Base-by-base conservation (phyloP, 805 yeast genomes). In the Barnettozyma botsteinii region DNA sequence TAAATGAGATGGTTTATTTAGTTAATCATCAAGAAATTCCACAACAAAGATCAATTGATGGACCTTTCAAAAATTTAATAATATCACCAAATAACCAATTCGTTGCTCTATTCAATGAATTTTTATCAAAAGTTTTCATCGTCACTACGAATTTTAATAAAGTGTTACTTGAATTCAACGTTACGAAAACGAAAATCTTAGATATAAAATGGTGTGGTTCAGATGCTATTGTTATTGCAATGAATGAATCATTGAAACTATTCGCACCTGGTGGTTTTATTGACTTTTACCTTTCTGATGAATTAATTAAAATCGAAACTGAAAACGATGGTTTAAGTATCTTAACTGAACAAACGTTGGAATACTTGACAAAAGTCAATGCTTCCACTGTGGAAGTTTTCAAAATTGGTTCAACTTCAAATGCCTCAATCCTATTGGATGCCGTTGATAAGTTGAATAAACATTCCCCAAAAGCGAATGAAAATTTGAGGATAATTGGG, bases 341-440 rank as follows among this genome's bases (percentile, higher is more conserved):
- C 0, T 51, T 88, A n/a, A 77, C 86, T 0, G 53, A 63, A 4
- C 23, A 30, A 1, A 70, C 72, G 31, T 65, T 84, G 13, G 81
- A 81, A 45, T 75, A 84, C 40, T 56, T 88, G 9, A 65, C 80
- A 7, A 71, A 80, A 46, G 95, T 93, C 0, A 69, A 76, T 0
- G 64, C 65, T 3, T 58, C 66, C 0, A 75, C 84, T 0, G 69
- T 72, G 4, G 77, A 79, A 28, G 70, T 85, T 7, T 87, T 87
- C 59, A 76, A 75, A 52, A 76, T 89, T 35, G 98, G 98, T 0
- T 86, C 96, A 0, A 73, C 85, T 0, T 73, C 85, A 25, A 84
- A 96, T 1, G 72, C 93, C 24, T 86, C 95, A 2, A 81, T 91
- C 19, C 63, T 93, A 25, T 62, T 86, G 8, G 96, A 89, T 60